Conservation (phyloP, 352 stramenopile genomes). For the Phytophthora pluvialis region DNA sequence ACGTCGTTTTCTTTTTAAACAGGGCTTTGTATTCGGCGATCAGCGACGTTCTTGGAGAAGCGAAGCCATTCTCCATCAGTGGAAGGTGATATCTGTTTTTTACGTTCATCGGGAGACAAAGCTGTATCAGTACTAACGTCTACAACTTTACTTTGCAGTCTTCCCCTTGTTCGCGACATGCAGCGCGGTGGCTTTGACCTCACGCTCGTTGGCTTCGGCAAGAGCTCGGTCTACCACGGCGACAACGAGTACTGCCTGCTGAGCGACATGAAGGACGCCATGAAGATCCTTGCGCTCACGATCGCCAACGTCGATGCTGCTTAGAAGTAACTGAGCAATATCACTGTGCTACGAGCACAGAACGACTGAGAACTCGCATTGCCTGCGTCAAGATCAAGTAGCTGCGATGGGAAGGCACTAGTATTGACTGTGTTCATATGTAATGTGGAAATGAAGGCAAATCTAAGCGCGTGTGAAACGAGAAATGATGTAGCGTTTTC, state of each 20-base stretch:
- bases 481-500: conserved; percentile 18
- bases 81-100: conserved; percentile 50
- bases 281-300: conserved; percentile 87
- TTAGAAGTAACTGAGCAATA: conserved; percentile 13
- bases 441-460: conserved; percentile 25
- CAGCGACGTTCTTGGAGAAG: conserved; percentile 73
- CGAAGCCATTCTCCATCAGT: conserved; percentile 93
- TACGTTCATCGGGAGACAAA: too few species aligned
- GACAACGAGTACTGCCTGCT: conserved; percentile 93
- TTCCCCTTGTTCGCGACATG: conserved; percentile 81
- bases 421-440: conserved; percentile 27
- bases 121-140: conserved; percentile 7
- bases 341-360: neutral
- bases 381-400: conserved; percentile 12
- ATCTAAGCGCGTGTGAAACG: conserved; percentile 26
- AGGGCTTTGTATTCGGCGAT: conserved; percentile 82
- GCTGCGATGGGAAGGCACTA: conserved; percentile 19
- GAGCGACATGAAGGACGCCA: conserved; percentile 86
- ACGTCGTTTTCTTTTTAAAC: neutral
- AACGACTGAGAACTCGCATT: neutral
- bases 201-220: conserved; percentile 80
- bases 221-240: conserved; percentile 89
- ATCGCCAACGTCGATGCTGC: conserved; percentile 74
- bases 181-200: conserved; percentile 79
- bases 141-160: conserved; percentile 26